These are phyloP conservation scores for Xylariaceae sp. DNA, from an alignment of 2,329 filamentous ascomycete species.

Conservation along the genomic window DNA sequence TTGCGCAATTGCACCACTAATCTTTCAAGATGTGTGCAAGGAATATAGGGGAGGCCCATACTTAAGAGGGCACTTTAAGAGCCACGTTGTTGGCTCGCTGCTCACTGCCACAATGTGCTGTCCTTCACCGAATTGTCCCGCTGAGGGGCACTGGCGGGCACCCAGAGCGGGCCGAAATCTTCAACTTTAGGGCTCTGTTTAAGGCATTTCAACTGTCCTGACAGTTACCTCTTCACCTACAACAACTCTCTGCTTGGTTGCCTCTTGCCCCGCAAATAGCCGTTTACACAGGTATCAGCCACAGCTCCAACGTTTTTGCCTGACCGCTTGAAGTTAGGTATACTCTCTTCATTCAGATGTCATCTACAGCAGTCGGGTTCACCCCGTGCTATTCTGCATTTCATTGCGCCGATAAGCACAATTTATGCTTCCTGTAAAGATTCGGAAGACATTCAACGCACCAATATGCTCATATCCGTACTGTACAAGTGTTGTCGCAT, in stretches of 20 bases:
- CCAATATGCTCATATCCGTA: background rate
- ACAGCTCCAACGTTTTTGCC: no score
- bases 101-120: constrained; percentile 13
- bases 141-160: background rate
- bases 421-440: no score
- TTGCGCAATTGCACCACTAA: constrained; percentile 22
- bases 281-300: constrained; percentile 23
- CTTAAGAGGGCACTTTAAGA: constrained; percentile 9
- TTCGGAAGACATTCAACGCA: constrained; percentile 15
- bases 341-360: no score
- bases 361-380: no score
- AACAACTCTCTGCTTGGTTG: constrained; percentile 1
- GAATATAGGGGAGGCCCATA: background rate
- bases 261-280: constrained; percentile 32
- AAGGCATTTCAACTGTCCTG: background rate
- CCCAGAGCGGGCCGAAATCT: background rate
- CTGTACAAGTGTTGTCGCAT: constrained; percentile 2
- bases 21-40: background rate
- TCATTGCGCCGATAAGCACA: no score
- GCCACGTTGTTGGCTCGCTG: background rate
- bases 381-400: no score
- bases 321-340: no score
- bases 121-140: background rate
- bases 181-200: background rate
- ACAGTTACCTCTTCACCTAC: background rate